phyloP scores from a whole-genome alignment of 2,329 filamentous ascomycete species.

The Verticillium albo-atrum region DNA sequence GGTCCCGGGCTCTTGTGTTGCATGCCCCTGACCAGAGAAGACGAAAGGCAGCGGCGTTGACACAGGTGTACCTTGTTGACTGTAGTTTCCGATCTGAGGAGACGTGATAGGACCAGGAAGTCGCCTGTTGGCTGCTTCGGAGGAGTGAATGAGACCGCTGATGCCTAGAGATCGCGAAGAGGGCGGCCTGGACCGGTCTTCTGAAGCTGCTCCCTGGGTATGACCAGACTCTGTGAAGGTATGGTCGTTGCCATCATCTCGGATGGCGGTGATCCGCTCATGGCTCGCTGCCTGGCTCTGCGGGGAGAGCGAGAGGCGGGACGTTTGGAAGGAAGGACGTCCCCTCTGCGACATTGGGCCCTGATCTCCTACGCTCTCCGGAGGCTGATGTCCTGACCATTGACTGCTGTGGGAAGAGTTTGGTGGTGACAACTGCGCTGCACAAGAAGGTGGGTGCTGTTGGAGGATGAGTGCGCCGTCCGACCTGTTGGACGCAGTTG shows the following conservation, averaged over 20 bases:
- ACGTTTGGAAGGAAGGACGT: slow-evolving; percentile 50
- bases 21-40: slow-evolving; percentile 20
- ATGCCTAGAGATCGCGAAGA: slow-evolving; percentile 24
- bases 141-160: slow-evolving; percentile 32
- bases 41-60: slow-evolving; percentile 5
- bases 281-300: slow-evolving; percentile 13
- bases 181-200: slow-evolving; percentile 1
- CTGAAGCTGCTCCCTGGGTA: slow-evolving; percentile 9
- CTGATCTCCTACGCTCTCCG: slow-evolving; percentile 51
- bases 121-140: slow-evolving; percentile 20
- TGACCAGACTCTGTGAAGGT: slow-evolving; percentile 16
- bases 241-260: slow-evolving; percentile 16
- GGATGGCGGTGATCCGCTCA: slow-evolving; percentile 12
- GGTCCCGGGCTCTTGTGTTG: slow-evolving; percentile 27
- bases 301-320: slow-evolving; percentile 30
- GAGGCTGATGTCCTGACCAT: slow-evolving; percentile 52
- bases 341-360: slow-evolving; percentile 62
- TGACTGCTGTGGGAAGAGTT: slow-evolving; percentile 33
- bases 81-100: slow-evolving; percentile 1
- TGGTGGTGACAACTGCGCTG: not conserved
- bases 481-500: not conserved
- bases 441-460: not conserved
- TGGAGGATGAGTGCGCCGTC: not conserved
- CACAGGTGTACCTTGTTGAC: slow-evolving; percentile 16
- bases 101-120: slow-evolving; percentile 10